A percentile compares a stretch with the other conserved stretches of the same genome.
These are phyloP conservation scores for Penicillium samsonianum DNA, from an alignment of 495 filamentous ascomycete genomes.

Conservation along the genomic window DNA sequence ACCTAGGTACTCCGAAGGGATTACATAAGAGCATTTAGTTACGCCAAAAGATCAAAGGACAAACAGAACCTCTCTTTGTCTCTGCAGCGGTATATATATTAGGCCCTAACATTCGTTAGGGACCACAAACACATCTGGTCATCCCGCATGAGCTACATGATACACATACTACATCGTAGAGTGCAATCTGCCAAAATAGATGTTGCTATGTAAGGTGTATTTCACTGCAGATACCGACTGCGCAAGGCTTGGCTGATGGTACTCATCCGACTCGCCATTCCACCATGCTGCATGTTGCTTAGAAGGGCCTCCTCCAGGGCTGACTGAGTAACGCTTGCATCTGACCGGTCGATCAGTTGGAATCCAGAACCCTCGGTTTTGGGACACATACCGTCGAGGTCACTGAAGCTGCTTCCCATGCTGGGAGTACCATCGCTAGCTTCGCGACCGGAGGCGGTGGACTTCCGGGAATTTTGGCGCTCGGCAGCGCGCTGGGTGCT, in stretches of 20 bases:
- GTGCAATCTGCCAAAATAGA: neutral
- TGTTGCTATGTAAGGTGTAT: neutral
- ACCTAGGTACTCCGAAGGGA: too few species aligned
- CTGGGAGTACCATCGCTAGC: constrained; percentile 88
- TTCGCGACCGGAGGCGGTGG: constrained; percentile 56
- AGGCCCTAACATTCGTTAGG: too few species aligned
- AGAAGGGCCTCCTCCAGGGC: constrained; percentile 91
- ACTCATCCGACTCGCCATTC: constrained; percentile 87
- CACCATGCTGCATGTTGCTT: constrained; percentile 83
- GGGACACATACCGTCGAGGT: constrained; percentile 77
- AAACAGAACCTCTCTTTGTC: too few species aligned
- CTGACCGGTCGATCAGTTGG: constrained; percentile 41
- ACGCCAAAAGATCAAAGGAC: too few species aligned
- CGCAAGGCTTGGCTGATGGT: constrained; percentile 70
- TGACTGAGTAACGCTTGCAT: constrained; percentile 91
- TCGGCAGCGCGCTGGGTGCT: constrained; percentile 61
- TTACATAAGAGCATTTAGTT: too few species aligned
- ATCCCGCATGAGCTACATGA: constrained; percentile 9
- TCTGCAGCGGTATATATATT: too few species aligned
- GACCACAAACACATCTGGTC: neutral
- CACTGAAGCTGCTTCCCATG: constrained; percentile 97
- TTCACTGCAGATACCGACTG: constrained; percentile 46
- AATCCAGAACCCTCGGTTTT: constrained; percentile 5
- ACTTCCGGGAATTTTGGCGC: constrained; percentile 57
- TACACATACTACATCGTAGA: neutral